Percentiles rank a stretch among this genome's conserved stretches.
Evolutionary conservation across 768 basidiomycete genomes (phyloP).

Genomic region (Boletus pseudo-olivaceus): DNA sequence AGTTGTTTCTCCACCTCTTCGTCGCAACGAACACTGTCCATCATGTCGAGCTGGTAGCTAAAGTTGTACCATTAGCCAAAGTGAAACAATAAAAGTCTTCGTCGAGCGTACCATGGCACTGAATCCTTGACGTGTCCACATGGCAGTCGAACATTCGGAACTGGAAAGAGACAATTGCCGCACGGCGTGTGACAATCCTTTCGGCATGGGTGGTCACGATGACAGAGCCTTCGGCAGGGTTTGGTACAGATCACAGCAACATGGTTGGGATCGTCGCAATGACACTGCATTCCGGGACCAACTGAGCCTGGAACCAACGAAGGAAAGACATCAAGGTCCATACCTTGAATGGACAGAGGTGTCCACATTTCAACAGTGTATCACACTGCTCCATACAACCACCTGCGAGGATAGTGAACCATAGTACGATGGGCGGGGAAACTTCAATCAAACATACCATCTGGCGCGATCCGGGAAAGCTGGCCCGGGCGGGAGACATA

Average conservation of each 20-base stretch:
- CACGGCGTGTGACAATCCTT: conserved; percentile 51
- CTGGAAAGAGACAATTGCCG: conserved; percentile 48
- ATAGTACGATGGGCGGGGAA: neutral
- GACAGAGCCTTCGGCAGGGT: conserved; percentile 50
- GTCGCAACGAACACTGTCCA: conserved; percentile 43
- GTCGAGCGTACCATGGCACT: conserved; percentile 47
- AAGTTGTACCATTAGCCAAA: neutral
- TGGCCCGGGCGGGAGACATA: conserved; percentile 49
- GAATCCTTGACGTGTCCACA: conserved; percentile 50
- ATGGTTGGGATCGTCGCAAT: conserved; percentile 58
- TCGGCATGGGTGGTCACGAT: conserved; percentile 55
- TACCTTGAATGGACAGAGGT: conserved; percentile 62
- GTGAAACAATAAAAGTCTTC: neutral
- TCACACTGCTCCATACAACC: conserved; percentile 62
- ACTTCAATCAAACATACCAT: conserved; percentile 37
- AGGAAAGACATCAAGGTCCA: neutral
- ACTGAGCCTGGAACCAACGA: neutral
- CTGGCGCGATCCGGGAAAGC: conserved; percentile 50
- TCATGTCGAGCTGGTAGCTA: conserved; percentile 46
- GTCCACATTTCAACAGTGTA: conserved; percentile 54
- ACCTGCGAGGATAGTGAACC: conserved; percentile 33
- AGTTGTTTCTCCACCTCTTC: conserved; percentile 43
- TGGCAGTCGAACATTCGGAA: conserved; percentile 46
- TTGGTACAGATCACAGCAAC: conserved; percentile 43
- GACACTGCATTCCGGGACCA: conserved; percentile 41